Evolutionary conservation across 768 basidiomycete species (phyloP).

Genomic region (Amanita rubescens): DNA sequence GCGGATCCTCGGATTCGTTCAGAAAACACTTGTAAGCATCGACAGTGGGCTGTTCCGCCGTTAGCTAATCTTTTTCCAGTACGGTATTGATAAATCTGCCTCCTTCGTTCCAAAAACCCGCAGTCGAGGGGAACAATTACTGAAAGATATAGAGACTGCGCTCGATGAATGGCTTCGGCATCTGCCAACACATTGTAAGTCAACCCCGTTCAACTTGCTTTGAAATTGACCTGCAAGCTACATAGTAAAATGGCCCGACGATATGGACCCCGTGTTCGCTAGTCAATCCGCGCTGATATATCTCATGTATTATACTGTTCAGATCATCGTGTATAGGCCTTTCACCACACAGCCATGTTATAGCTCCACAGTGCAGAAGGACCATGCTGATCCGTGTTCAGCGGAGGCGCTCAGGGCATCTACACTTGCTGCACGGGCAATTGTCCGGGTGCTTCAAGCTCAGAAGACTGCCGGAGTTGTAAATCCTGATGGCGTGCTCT

Average conservation of each 20-base stretch:
- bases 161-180: slow-evolving; percentile 67
- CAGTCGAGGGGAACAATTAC: slow-evolving; percentile 49
- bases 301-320: slow-evolving; percentile 50
- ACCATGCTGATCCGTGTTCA: background rate
- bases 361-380: slow-evolving; percentile 22
- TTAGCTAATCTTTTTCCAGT: slow-evolving; percentile 31
- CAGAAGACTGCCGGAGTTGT: slow-evolving; percentile 39
- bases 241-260: slow-evolving; percentile 53
- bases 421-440: slow-evolving; percentile 52
- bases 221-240: background rate
- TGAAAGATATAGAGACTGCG: slow-evolving; percentile 61
- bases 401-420: slow-evolving; percentile 43
- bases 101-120: slow-evolving; percentile 43
- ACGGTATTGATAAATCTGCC: slow-evolving; percentile 61
- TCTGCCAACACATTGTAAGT: slow-evolving; percentile 61
- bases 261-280: slow-evolving; percentile 42
- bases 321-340: slow-evolving; percentile 65
- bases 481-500: slow-evolving; percentile 34
- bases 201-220: background rate
- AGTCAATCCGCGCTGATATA: slow-evolving; percentile 53
- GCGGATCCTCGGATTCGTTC: slow-evolving; percentile 60
- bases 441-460: slow-evolving; percentile 49
- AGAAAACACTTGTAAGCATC: slow-evolving; percentile 57
- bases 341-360: slow-evolving; percentile 39
- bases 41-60: background rate